Percentiles rank a stretch among this genome's conserved stretches.
These are phyloP conservation scores for Zea luxurians DNA, from an alignment of 176 grass and related monocot genomes.

Conservation along the genomic window DNA sequence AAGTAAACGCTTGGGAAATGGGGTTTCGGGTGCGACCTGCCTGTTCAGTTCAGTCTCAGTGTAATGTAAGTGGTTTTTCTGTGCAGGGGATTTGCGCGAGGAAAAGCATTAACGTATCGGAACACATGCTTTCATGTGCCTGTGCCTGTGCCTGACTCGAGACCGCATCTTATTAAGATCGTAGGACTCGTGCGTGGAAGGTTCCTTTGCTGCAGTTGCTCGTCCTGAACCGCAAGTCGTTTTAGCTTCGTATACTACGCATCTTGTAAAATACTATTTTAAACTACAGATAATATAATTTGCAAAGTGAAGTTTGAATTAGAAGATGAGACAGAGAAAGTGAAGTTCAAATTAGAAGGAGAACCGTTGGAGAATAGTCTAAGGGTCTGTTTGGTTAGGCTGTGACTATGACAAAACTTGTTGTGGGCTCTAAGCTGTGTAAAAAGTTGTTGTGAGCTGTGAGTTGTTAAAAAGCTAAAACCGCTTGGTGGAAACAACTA, in stretches of 20 bases:
- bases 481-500: too few relatives aligned
- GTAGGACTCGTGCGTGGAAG: slow-evolving; percentile 22
- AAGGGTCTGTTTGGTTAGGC: too few relatives aligned
- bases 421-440: too few relatives aligned
- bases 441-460: too few relatives aligned
- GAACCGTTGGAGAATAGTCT: too few relatives aligned
- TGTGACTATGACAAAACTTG: too few relatives aligned
- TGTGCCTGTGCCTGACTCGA: slow-evolving; percentile 17
- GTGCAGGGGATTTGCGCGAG: background rate
- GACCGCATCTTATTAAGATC: slow-evolving; percentile 19
- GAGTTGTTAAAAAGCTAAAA: too few relatives aligned
- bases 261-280: too few relatives aligned
- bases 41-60: background rate
- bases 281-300: too few relatives aligned
- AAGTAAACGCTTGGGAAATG: slow-evolving; percentile 30
- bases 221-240: background rate
- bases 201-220: slow-evolving; percentile 7
- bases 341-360: too few relatives aligned
- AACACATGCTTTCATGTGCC: slow-evolving; percentile 38
- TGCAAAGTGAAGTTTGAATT: too few relatives aligned
- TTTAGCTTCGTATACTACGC: background rate
- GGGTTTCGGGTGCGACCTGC: background rate
- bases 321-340: too few relatives aligned
- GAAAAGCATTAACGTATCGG: slow-evolving; percentile 3
- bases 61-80: background rate